Evolutionary conservation across 768 basidiomycete genomes (phyloP), one percentile per base, ranked within the genome.

Genomic region (Suillus clintonianus): DNA sequence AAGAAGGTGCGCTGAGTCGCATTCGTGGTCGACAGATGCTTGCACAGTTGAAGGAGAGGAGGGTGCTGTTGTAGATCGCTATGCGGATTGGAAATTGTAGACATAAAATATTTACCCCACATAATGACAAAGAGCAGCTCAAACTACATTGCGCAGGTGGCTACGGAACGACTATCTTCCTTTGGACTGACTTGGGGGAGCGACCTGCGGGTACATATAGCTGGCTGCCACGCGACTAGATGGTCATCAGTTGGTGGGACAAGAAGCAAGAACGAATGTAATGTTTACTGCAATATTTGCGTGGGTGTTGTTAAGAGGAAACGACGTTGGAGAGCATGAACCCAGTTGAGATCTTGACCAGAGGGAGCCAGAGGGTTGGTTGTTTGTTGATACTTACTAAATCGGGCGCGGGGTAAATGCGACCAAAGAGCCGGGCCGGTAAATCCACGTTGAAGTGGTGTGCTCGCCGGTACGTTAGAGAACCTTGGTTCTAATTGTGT

Each of bases 1-100:
- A 60, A 34, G 67, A 64, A 17, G 78, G 78, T 34, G 59, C 61
- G 63, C 67, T 82, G 60, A 70, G 66, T 24, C 3, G 5, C 48
- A 65, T 62, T 0, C 67, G 27, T 27, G 69, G 68, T n/a, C 60
- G 47, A 50, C 13, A 36, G 13, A 76, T 76, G 65, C 58, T 76
- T 19, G 54, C 32, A 19, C 68, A 63, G 8, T 61, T 77, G 27
- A 66, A 65, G 36, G 64, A 64, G 13, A 53, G 64, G 51, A 48
- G 60, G 45, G 54, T 57, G 22, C 13, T 54, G 48, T 19, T 64
- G 53, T 68, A 70, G 62, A 64, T 64, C 51, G 50, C 39, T 36
- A 42, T 27, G 61, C 45, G 47, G 57, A 50, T 65, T 70, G 62
- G 13, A 37, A 36, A 64, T 62, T 30, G 54, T 65, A 63, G 64